Percentiles rank a stretch among this genome's conserved stretches.
Evolutionary conservation across 495 filamentous ascomycete species (phyloP).

Genomic region (Trichoderma virens): DNA sequence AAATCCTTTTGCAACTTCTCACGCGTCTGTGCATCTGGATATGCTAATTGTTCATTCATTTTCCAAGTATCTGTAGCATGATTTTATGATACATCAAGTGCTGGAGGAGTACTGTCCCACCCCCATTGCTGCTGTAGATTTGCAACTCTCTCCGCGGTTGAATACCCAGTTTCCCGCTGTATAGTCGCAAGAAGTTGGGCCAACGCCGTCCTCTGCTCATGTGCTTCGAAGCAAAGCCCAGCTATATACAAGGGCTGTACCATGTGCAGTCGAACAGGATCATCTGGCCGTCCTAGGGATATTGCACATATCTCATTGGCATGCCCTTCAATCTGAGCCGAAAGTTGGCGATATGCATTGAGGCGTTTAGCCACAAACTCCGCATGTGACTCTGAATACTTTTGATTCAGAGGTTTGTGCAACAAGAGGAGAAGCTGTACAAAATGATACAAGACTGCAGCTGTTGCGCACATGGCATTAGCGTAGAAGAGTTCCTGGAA

Average conservation of each 20-base stretch:
- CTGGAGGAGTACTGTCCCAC: not conserved
- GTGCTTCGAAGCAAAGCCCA: not conserved
- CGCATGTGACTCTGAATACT: not conserved
- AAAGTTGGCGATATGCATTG: constrained; percentile 1
- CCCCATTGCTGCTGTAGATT: constrained; percentile 4
- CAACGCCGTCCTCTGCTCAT: not conserved
- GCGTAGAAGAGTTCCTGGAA: constrained; percentile 4
- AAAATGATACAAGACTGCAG: constrained; percentile 2
- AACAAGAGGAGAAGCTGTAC: not conserved
- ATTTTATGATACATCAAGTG: not conserved
- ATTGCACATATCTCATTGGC: not conserved
- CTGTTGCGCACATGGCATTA: constrained; percentile 4
- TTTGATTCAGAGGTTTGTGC: not conserved
- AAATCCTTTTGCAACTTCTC: not conserved
- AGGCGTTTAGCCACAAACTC: not conserved
- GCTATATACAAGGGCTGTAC: not conserved
- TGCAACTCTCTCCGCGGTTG: constrained; percentile 1
- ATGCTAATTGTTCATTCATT: not conserved
- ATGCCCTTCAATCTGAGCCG: not conserved
- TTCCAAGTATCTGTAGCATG: no score
- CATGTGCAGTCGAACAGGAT: constrained; percentile 1
- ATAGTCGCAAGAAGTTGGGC: not conserved
- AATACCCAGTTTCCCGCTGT: not conserved
- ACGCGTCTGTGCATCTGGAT: no score
- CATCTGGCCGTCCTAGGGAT: not conserved